These are phyloP conservation scores for Pelargonium myrrhifolium DNA, from an alignment of 441 rosid species.

Conservation along the genomic window DNA sequence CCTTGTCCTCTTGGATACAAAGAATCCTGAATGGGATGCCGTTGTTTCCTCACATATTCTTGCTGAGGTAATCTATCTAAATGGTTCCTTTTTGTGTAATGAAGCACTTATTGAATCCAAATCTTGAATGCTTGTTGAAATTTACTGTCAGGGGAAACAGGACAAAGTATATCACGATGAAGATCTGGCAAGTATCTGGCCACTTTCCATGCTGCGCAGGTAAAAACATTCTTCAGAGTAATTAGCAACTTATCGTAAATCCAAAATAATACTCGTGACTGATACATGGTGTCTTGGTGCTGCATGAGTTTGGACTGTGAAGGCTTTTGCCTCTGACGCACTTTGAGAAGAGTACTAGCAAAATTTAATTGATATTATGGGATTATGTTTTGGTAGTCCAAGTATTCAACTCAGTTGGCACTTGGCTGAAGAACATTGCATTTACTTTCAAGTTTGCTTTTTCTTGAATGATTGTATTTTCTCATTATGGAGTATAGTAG, in stretches of 20 bases:
- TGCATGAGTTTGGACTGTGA: not conserved
- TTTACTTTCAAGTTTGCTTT: not conserved
- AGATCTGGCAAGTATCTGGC: constrained; percentile 58
- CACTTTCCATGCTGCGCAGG: constrained; percentile 79
- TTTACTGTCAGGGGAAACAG: constrained; percentile 40
- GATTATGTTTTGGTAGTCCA: not conserved
- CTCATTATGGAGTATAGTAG: not conserved
- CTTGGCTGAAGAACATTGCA: not conserved
- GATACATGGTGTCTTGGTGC: not conserved
- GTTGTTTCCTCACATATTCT: constrained; percentile 98
- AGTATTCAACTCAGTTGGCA: not conserved
- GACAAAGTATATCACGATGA: constrained; percentile 37
- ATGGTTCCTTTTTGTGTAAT: not conserved
- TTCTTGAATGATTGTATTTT: not conserved
- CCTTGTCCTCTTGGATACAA: constrained; percentile 87
- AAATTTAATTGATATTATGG: not conserved
- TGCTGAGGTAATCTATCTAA: constrained; percentile 47
- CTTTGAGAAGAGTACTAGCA: not conserved
- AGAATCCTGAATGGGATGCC: constrained; percentile 97
- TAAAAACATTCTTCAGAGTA: constrained; percentile 21
- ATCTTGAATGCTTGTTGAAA: constrained; percentile 19
- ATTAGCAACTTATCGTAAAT: not conserved
- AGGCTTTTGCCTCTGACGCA: not conserved
- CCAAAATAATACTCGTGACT: not conserved
- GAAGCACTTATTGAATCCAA: constrained; percentile 5